Conservation (phyloP, 805 yeast species). For the Teunomyces cretensis region DNA sequence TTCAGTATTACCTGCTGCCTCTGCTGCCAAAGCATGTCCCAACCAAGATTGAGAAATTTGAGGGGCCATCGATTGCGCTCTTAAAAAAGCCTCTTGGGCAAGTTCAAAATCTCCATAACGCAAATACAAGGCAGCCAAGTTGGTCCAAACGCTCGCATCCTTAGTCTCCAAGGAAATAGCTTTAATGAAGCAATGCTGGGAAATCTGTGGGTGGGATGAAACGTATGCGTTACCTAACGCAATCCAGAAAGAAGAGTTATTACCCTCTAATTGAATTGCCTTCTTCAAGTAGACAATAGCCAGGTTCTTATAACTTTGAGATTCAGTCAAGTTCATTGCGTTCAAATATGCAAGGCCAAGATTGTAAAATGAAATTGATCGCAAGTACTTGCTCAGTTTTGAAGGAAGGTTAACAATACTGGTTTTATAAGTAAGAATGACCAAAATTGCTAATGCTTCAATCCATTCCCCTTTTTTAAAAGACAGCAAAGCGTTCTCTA, state of each 20-base stretch:
- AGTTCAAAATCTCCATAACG: conserved; percentile 65
- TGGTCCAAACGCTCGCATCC: conserved; percentile 73
- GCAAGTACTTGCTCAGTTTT: conserved; percentile 46
- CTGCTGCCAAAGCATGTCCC: conserved; percentile 72
- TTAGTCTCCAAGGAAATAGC: conserved; percentile 70
- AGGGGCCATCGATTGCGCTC: conserved; percentile 83
- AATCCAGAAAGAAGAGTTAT: conserved; percentile 74
- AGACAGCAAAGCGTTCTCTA: conserved; percentile 10
- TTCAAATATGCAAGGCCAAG: conserved; percentile 65
- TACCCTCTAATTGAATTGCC: conserved; percentile 70
- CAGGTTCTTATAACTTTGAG: conserved; percentile 37
- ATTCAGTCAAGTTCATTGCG: conserved; percentile 26
- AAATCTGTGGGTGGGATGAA: conserved; percentile 60
- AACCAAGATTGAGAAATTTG: conserved; percentile 76
- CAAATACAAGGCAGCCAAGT: conserved; percentile 75
- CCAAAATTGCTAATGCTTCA: conserved; percentile 38
- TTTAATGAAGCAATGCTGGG: conserved; percentile 92
- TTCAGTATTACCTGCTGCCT: conserved; percentile 47
- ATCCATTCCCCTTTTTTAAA: conserved; percentile 14
- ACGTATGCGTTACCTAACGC: conserved; percentile 77
- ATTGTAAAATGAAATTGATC: conserved; percentile 62
- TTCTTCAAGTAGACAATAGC: conserved; percentile 61
- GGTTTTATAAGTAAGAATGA: conserved; percentile 48
- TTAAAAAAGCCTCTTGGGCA: conserved; percentile 67
- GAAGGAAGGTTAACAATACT: conserved; percentile 38